A percentile compares a stretch with the other conserved stretches of the same genome.
Conservation (phyloP, 805 yeast species). For the Kazachstania taianensis region DNA sequence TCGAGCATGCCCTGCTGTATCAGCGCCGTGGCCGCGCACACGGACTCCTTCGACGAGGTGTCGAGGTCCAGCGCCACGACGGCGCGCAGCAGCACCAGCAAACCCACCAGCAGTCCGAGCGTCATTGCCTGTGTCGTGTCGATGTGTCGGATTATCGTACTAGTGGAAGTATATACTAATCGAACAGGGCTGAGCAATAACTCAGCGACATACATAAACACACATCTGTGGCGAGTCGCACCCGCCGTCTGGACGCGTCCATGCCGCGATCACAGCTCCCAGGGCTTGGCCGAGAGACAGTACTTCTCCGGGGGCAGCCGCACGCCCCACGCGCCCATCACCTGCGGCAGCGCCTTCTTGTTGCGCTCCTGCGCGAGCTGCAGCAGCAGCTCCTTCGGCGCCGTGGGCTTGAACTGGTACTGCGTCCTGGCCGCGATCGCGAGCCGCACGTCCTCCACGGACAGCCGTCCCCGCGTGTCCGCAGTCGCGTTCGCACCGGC, state of each 20-base stretch:
- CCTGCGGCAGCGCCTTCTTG: slow-evolving; percentile 81
- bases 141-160: background rate
- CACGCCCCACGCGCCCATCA: slow-evolving; percentile 83
- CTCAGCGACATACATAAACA: too few relatives aligned
- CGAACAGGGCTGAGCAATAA: background rate
- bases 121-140: background rate
- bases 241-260: too few relatives aligned
- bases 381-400: slow-evolving; percentile 82
- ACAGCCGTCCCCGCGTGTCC: slow-evolving; percentile 35
- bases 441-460: slow-evolving; percentile 82
- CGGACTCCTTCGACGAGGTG: slow-evolving; percentile 33
- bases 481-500: background rate
- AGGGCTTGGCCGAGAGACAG: slow-evolving; percentile 60
- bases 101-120: background rate
- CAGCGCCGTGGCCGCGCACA: slow-evolving; percentile 45
- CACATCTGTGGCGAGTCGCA: too few relatives aligned
- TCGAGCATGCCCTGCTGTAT: slow-evolving; percentile 54
- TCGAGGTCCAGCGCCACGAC: slow-evolving; percentile 25
- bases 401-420: slow-evolving; percentile 86
- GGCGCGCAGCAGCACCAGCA: background rate
- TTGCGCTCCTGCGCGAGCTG: slow-evolving; percentile 91
- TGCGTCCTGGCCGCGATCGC: slow-evolving; percentile 93
- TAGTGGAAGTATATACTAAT: too few relatives aligned
- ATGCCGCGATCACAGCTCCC: too few relatives aligned
- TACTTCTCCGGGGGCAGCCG: slow-evolving; percentile 96